Percentiles rank a stretch among this genome's conserved stretches.
These are phyloP conservation scores for Geotrichum ghanense DNA, from an alignment of 805 yeast species.

Conservation along the genomic window DNA sequence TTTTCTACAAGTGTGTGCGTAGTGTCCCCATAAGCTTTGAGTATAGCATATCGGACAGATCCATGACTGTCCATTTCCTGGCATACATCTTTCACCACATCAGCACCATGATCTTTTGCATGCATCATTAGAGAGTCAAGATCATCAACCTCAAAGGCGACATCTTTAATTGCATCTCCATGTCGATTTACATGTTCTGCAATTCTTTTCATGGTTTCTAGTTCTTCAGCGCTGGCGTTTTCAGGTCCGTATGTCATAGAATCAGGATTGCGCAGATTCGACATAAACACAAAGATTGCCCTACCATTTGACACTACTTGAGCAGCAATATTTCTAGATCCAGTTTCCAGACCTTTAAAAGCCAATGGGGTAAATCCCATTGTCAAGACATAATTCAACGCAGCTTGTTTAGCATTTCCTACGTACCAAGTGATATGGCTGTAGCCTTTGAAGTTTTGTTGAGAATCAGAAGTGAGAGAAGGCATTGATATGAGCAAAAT, in stretches of 20 bases:
- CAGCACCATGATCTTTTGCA: slow-evolving; percentile 47
- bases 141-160: slow-evolving; percentile 51
- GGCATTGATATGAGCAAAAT: too few species aligned
- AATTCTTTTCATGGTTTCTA: slow-evolving; percentile 28
- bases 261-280: slow-evolving; percentile 25
- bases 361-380: slow-evolving; percentile 61
- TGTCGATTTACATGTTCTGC: slow-evolving; percentile 40
- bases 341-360: slow-evolving; percentile 57
- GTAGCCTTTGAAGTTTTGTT: slow-evolving; percentile 33
- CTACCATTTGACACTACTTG: slow-evolving; percentile 52
- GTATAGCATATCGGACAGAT: slow-evolving; percentile 37
- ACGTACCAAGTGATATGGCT: slow-evolving; percentile 62
- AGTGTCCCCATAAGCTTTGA: slow-evolving; percentile 48
- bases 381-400: slow-evolving; percentile 39
- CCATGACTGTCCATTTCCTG: slow-evolving; percentile 38
- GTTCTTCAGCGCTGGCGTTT: slow-evolving; percentile 17
- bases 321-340: slow-evolving; percentile 40
- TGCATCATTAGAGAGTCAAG: slow-evolving; percentile 33
- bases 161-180: slow-evolving; percentile 76
- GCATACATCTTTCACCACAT: slow-evolving; percentile 22
- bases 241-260: slow-evolving; percentile 10
- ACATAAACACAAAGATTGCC: slow-evolving; percentile 36
- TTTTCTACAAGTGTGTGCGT: slow-evolving; percentile 57
- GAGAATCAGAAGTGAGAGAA: too few species aligned
- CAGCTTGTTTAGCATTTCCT: slow-evolving; percentile 58